Percentiles rank a stretch among this genome's conserved stretches.
phyloP scores from a whole-genome alignment of 1,284 basidiomycete species.

The Heterobasidion occidentale region DNA sequence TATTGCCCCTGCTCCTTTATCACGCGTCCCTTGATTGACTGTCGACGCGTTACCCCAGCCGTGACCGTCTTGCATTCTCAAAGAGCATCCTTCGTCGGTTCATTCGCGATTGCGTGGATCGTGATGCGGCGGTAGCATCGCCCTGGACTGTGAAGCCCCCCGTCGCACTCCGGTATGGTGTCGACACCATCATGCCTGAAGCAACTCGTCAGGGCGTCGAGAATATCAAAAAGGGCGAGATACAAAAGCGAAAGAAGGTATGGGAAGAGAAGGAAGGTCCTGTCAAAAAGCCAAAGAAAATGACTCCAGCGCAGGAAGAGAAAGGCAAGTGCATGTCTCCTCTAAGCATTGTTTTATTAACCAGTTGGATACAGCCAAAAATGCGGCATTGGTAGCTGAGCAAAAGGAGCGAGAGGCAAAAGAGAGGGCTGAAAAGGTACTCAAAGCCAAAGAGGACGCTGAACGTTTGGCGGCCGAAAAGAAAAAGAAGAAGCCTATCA shows the following conservation, averaged over 20 bases:
- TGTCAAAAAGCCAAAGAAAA: conserved; percentile 73
- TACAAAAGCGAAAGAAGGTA: conserved; percentile 82
- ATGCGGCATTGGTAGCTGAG: conserved; percentile 34
- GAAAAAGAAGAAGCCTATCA: conserved; percentile 85
- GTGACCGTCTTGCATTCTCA: conserved; percentile 91
- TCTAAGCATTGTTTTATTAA: conserved; percentile 5
- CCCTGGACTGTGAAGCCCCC: conserved; percentile 91
- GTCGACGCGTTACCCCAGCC: conserved; percentile 36
- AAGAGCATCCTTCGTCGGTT: conserved; percentile 95
- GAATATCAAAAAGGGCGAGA: conserved; percentile 76
- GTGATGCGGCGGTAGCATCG: conserved; percentile 85
- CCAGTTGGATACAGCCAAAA: conserved; percentile 23
- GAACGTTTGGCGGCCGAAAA: conserved; percentile 65
- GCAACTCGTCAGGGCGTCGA: conserved; percentile 76
- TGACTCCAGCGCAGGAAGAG: conserved; percentile 61
- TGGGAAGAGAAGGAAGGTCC: conserved; percentile 82
- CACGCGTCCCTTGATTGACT: neutral
- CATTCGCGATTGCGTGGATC: conserved; percentile 88
- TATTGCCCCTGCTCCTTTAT: conserved; percentile 3
- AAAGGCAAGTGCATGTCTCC: conserved; percentile 39
- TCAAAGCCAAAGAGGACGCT: conserved; percentile 61
- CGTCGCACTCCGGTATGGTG: conserved; percentile 78
- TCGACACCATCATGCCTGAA: conserved; percentile 80
- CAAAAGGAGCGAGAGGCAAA: conserved; percentile 60
- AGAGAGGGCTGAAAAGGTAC: conserved; percentile 59